Percentiles rank a stretch among this genome's conserved stretches.
phyloP scores from a whole-genome alignment of 441 rosid species.

The Populus trichocarpa region DNA sequence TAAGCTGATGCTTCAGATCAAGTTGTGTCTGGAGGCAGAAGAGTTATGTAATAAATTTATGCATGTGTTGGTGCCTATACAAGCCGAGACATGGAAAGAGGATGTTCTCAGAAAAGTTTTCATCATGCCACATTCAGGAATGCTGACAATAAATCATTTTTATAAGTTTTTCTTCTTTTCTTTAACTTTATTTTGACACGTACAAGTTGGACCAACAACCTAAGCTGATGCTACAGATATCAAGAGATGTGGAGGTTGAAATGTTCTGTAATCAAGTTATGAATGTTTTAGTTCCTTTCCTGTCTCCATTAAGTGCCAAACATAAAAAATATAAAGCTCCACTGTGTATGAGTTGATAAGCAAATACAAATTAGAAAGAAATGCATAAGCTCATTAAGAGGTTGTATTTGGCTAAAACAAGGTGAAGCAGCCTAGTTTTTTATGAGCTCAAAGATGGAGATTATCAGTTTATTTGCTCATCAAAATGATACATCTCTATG shows the following conservation, averaged over 20 bases:
- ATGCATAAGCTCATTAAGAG: neutral
- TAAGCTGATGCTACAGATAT: neutral
- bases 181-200: neutral
- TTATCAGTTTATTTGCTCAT: neutral
- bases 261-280: neutral
- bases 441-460: neutral
- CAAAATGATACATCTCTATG: neutral
- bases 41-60: neutral
- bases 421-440: neutral
- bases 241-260: neutral
- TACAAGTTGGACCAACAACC: neutral
- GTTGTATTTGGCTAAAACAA: neutral
- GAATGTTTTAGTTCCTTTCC: neutral
- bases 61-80: neutral
- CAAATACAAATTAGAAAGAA: neutral
- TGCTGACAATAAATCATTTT: neutral
- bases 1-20: neutral
- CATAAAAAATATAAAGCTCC: neutral
- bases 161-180: neutral
- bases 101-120: neutral
- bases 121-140: neutral
- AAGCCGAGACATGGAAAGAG: neutral
- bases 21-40: neutral
- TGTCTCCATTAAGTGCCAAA: neutral
- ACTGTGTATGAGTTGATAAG: neutral